Evolutionary conservation across 257 asterid species (phyloP), one percentile per base, ranked within the genome.

Genomic region (Gentiana straminea): DNA sequence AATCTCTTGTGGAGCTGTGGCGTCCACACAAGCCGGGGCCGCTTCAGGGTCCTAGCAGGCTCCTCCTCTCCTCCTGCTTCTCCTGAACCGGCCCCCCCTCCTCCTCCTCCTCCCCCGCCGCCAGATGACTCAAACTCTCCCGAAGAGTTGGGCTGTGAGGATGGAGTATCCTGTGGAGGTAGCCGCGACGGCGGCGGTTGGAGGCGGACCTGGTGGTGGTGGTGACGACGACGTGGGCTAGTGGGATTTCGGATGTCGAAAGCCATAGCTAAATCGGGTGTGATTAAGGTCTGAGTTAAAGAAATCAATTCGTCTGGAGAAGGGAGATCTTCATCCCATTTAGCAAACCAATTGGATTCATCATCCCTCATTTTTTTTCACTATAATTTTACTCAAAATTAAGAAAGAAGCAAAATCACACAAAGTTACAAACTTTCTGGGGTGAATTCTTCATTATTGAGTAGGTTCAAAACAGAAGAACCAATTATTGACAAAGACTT

Each of bases 281-380:
- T 71, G 54, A 88, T 88, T 60, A 88, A 79, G 79, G 96, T 69
- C 56, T 84, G 94, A 58, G 93, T 77, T 3, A 82, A 53, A 58
- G 94, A 89, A 77, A 71, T 87, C 48, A 87, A 78, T 13, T 87
- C 96, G n/a, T 80, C 92, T 5, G 94, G 89, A 15, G 91, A 49
- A 33, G 97, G 94, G 12, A 84, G 70, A 66, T 88, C 78, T 0
- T 88, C 97, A 52, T 82, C 94, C 97, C 97, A 88, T 72, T 76
- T 84, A 8, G 81, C 68, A 64, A 88, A 84, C 97, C 97, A 83
- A 70, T 71, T 84, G 9, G 90, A 79, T 49, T 88, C 91, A 3
- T 88, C 95, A 53, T 82, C 97, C 63, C 82, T 88, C 97, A 88
- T 88, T 45, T 39, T 59, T 49, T 47, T 33, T 37, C 39, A 50